Base-by-base conservation (phyloP, 495 filamentous ascomycete species). In the Hamigera avellanea region DNA sequence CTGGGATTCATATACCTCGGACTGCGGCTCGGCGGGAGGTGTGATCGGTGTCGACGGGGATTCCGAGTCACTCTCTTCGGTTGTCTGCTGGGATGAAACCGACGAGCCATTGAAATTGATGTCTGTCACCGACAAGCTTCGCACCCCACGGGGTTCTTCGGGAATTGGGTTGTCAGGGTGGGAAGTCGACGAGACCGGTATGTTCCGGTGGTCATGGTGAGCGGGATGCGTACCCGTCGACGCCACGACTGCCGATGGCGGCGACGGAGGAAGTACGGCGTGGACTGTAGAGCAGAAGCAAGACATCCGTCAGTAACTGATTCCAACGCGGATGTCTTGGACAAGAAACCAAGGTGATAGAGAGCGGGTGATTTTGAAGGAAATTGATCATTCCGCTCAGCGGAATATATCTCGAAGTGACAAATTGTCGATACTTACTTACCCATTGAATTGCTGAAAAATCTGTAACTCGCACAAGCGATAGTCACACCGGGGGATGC, bases 161-260 rank as follows among this genome's bases (percentile, higher is more conserved):
- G 73, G 73, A 37, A 76, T 64, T 3, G 72, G 72, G 42, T 76
- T 70, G 35, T 69, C 52, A 8, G 73, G 72, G 50, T 76, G 72
- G 25, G 64, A 70, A 19, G 67, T 71, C 6, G 61, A 54, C 7
- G 66, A 65, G 33, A 62, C 49, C n/a, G 62, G 59, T 26, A 70
- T 57, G 18, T 42, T 50, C 36, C 48, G 49, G 41, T 54, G 50
- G 12, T 55, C 55, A 30, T 42, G 42, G 43, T 52, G 48, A 38
- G 46, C 43, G 35, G 46, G 37, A 33, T 46, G 54, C 23, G 48
- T 16, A 23, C 45, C 38, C 36, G 45, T 41, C 6, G 53, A 52
- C 31, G 53, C 45, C 31, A 50, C 48, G 17, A 42, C 47, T 15
- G 47, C 40, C 30, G 57, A 48, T 27, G 57, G 49, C 49, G 41